These are phyloP conservation scores for Parafenestella ontariensis DNA, from an alignment of 2,329 filamentous ascomycete genomes.

Conservation along the genomic window DNA sequence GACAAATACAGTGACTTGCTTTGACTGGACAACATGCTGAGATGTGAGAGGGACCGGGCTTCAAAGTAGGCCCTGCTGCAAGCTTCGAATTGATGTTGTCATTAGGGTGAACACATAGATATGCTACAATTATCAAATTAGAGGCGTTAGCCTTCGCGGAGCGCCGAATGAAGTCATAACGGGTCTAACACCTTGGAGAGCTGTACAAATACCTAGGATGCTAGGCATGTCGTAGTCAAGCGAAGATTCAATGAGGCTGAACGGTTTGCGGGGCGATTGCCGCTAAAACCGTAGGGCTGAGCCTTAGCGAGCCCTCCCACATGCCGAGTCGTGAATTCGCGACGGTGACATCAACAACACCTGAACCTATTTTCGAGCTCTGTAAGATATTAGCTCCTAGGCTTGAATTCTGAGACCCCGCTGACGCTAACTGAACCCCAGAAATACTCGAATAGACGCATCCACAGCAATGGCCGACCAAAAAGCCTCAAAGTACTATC, in stretches of 20 bases:
- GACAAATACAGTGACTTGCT: no score
- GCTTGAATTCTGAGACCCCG: no score
- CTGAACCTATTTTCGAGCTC: slow-evolving; percentile 1
- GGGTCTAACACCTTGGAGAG: neutral
- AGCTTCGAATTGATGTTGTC: no score
- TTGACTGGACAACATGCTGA: no score
- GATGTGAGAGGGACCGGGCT: no score
- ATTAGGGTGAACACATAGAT: no score
- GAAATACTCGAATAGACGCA: neutral
- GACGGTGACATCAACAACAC: slow-evolving; percentile 27
- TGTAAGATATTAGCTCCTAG: neutral
- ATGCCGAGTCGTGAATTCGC: slow-evolving; percentile 25
- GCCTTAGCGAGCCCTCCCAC: slow-evolving; percentile 30
- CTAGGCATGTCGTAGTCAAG: neutral
- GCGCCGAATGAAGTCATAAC: no score
- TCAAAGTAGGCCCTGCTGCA: no score
- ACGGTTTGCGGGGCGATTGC: slow-evolving; percentile 10
- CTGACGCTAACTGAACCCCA: slow-evolving; percentile 8
- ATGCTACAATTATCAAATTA: no score
- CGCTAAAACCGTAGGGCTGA: slow-evolving; percentile 23
- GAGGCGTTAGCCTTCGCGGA: no score
- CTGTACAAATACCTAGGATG: neutral
- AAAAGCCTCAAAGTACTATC: slow-evolving; percentile 98
- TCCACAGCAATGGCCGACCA: slow-evolving; percentile 52
- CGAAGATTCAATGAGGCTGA: slow-evolving; percentile 6